Evolutionary conservation across 306 rosid species (phyloP).

Genomic region (Prunus campanulata): DNA sequence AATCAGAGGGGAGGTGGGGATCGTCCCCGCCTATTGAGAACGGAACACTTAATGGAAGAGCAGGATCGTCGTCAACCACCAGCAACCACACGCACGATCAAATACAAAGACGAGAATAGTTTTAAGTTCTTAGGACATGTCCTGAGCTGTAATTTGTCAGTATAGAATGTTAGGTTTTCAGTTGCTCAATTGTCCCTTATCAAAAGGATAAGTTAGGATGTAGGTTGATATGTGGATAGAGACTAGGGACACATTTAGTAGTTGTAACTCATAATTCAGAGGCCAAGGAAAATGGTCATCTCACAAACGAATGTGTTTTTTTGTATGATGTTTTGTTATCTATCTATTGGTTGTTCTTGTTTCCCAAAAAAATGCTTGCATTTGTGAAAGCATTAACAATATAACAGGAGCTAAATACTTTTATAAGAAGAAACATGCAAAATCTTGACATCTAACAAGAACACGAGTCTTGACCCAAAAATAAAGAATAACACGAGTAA

Average conservation of each 20-base stretch:
- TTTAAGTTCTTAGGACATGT: slow-evolving; percentile 24
- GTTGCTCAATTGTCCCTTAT: slow-evolving; percentile 32
- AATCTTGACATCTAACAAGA: background rate
- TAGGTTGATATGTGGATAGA: slow-evolving; percentile 30
- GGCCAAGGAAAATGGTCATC: background rate
- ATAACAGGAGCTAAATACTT: background rate
- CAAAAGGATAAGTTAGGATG: slow-evolving; percentile 33
- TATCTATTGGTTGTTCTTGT: no score
- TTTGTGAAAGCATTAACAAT: no score
- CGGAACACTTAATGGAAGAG: slow-evolving; percentile 53
- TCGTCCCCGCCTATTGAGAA: slow-evolving; percentile 53
- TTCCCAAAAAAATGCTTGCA: no score
- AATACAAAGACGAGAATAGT: slow-evolving; percentile 50
- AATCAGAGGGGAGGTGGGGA: slow-evolving; percentile 81
- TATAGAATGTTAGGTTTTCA: slow-evolving; percentile 28
- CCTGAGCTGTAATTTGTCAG: slow-evolving; percentile 31
- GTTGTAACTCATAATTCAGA: slow-evolving; percentile 36
- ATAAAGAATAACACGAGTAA: background rate
- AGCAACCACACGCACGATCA: slow-evolving; percentile 75
- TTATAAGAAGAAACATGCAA: background rate
- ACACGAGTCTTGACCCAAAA: no score
- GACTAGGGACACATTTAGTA: slow-evolving; percentile 32
- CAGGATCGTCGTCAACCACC: slow-evolving; percentile 55
- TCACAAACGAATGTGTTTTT: background rate
- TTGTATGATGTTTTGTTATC: background rate